phyloP scores from a whole-genome alignment of 2,329 filamentous ascomycete species.

The Pseudogymnoascus sp. region DNA sequence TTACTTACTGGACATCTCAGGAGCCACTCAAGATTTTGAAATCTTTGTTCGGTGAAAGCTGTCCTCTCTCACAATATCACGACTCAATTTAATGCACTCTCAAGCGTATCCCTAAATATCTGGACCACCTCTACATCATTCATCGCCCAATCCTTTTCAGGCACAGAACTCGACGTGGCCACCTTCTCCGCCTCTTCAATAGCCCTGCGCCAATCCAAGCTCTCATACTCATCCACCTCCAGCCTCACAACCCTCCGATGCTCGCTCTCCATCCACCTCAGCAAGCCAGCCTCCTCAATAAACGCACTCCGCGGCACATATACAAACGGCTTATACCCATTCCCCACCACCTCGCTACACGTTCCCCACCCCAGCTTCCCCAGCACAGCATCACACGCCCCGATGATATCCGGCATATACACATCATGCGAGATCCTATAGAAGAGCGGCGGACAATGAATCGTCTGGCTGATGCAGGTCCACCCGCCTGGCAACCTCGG shows the following conservation, averaged over 20 bases:
- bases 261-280: conserved; percentile 15
- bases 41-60: neutral
- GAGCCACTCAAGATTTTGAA: too few species aligned
- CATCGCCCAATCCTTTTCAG: conserved; percentile 6
- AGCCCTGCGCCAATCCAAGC: conserved; percentile 1
- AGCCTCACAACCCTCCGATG: conserved; percentile 13
- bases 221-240: conserved; percentile 13
- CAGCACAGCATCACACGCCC: conserved; percentile 15
- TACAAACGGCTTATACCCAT: conserved; percentile 14
- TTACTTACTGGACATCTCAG: too few species aligned
- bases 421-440: conserved; percentile 14
- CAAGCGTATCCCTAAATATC: conserved; percentile 8
- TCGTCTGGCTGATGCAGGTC: conserved; percentile 15
- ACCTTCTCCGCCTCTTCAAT: conserved; percentile 12
- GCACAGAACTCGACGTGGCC: neutral
- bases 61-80: neutral
- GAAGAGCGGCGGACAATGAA: conserved; percentile 14
- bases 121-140: conserved; percentile 11
- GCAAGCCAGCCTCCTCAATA: conserved; percentile 14
- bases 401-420: conserved; percentile 15
- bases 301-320: conserved; percentile 15
- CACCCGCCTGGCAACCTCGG: conserved; percentile 15
- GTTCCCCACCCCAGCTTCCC: conserved; percentile 17
- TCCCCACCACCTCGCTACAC: conserved; percentile 16
- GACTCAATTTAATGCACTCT: conserved; percentile 8